Conservation (phyloP, 768 basidiomycete species). For the Podaxis sp. region DNA sequence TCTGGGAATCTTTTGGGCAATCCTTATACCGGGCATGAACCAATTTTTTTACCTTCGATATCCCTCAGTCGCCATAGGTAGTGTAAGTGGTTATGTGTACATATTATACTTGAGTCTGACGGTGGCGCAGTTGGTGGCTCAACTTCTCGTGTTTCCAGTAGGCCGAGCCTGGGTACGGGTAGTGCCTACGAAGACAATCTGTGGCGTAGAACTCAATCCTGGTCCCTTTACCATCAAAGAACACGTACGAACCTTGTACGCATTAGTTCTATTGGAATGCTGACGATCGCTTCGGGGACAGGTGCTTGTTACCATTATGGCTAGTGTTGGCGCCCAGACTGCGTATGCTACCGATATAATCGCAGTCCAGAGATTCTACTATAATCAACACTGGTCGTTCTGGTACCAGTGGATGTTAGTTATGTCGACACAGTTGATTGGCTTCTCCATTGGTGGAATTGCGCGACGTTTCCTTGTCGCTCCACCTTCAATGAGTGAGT, state of each 20-base stretch:
- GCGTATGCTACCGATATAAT: conserved; percentile 72
- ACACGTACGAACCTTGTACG: conserved; percentile 31
- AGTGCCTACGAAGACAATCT: conserved; percentile 50
- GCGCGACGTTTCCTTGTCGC: conserved; percentile 63
- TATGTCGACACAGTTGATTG: conserved; percentile 72
- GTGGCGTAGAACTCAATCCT: conserved; percentile 66
- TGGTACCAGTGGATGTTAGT: conserved; percentile 59
- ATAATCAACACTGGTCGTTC: conserved; percentile 58
- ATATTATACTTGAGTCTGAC: conserved; percentile 20
- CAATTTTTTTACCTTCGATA: conserved; percentile 79
- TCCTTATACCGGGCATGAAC: conserved; percentile 71
- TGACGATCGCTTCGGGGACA: conserved; percentile 21
- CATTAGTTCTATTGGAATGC: conserved; percentile 7
- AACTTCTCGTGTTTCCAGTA: conserved; percentile 68
- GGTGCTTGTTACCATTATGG: conserved; percentile 71
- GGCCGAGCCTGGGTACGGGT: conserved; percentile 67
- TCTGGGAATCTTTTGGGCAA: conserved; percentile 53
- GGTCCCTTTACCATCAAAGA: conserved; percentile 79
- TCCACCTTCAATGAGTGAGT: conserved; percentile 63
- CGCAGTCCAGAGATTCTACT: conserved; percentile 72
- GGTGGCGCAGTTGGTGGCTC: conserved; percentile 54
- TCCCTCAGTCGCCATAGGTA: conserved; percentile 61
- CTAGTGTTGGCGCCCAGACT: conserved; percentile 50
- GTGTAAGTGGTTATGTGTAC: conserved; percentile 30
- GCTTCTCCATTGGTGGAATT: conserved; percentile 57